These are phyloP conservation scores for Phytophthora cajani DNA, from an alignment of 352 stramenopile genomes.

Conservation along the genomic window DNA sequence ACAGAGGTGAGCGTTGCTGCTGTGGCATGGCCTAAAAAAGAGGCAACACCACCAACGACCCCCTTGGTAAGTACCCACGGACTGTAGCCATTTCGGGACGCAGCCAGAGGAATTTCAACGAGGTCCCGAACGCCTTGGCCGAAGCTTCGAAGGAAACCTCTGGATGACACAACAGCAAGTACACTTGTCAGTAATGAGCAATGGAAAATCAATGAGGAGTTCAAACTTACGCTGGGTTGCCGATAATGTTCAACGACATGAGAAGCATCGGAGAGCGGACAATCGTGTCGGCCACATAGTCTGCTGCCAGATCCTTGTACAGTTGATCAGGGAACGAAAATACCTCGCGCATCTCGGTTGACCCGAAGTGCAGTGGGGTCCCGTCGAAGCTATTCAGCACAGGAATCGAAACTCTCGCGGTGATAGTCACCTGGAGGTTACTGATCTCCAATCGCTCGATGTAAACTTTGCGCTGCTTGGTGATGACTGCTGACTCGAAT, in stretches of 20 bases:
- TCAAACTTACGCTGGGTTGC: conserved; percentile 82
- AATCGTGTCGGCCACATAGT: conserved; percentile 84
- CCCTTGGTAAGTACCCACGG: conserved; percentile 81
- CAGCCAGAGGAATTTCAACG: conserved; percentile 77
- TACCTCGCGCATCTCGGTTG: conserved; percentile 64
- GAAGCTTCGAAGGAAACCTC: conserved; percentile 80
- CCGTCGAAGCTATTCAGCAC: conserved; percentile 86
- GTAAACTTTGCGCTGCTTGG: conserved; percentile 65
- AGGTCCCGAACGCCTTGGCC: conserved; percentile 74
- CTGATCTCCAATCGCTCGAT: conserved; percentile 69
- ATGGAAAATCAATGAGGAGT: background rate
- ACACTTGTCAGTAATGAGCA: conserved; percentile 7
- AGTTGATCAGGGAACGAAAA: conserved; percentile 80
- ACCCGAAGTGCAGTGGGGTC: conserved; percentile 71
- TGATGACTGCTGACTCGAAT: conserved; percentile 31
- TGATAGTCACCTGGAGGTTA: conserved; percentile 70
- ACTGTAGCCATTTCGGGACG: conserved; percentile 76
- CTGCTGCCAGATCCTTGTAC: conserved; percentile 81
- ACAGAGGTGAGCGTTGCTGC: conserved; percentile 74
- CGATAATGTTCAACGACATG: conserved; percentile 88
- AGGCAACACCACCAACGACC: conserved; percentile 69
- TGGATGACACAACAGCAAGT: conserved; percentile 27
- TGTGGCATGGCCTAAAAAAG: conserved; percentile 76
- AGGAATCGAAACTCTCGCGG: conserved; percentile 76
- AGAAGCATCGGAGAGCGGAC: conserved; percentile 79